Base-by-base conservation (phyloP, 2,329 filamentous ascomycete genomes). In the Calcarisporium arbuscula region DNA sequence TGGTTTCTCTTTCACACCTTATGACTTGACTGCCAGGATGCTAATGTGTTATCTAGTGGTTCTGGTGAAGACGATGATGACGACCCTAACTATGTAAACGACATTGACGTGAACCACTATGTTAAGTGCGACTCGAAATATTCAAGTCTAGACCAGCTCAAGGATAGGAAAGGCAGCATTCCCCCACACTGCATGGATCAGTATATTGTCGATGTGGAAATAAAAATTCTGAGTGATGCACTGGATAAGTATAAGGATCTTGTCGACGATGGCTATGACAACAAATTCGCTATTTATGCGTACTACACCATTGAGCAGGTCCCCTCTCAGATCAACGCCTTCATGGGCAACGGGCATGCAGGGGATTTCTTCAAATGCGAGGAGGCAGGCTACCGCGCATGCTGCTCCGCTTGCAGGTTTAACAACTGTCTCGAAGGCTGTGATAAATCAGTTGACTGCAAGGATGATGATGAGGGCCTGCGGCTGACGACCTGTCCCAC, bases 91-190 rank as follows among this genome's bases (percentile, higher is more conserved):
- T 30, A 14, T n/a, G 33, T 30, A 2, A 9, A 15, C 19, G 19
- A 18, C 5, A 26, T 35, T 10, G 16, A 30, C 14, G 20, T 25
- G 9, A 9, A 35, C n/a, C 20, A 30, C 16, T 35, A 30, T 26
- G 28, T 14, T 19, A 25, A 32, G 8, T 32, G 34, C 29, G 22
- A 36, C 29, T 10, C 29, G 15, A 21, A 28, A 12, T 49, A 58
- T 21, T 51, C 50, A 10, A 49, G 47, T 23, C 42, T 60, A 30
- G 28, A 34, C n/a, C 30, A 41, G 19, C 32, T 43, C 17, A 32
- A 34, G 28, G 15, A 36, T 28, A 17, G 15, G 8, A 36, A 29
- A 28, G 20, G 22, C n/a, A 32, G 19, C 10, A 34, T 43, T 19
- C 38, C 41, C 43, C 38, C 3, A 30, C 41, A 6, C 21, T 48